These are phyloP conservation scores for Metschnikowia bowlesiae DNA, from an alignment of 805 yeast genomes.

Conservation along the genomic window DNA sequence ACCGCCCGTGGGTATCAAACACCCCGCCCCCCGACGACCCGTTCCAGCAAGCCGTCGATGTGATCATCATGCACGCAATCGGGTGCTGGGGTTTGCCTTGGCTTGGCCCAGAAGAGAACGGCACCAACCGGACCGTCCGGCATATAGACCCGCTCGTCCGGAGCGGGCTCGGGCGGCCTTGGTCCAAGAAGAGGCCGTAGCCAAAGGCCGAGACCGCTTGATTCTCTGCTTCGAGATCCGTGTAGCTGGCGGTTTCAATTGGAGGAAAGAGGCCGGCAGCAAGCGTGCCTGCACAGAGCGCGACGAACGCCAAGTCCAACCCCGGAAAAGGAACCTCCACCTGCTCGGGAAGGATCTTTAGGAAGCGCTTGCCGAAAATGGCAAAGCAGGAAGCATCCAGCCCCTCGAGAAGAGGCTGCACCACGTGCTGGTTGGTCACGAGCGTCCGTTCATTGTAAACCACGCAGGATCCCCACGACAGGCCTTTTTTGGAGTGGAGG, in stretches of 20 bases:
- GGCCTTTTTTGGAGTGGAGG: neutral
- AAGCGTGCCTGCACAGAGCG: conserved; percentile 11
- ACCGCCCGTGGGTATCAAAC: conserved; percentile 18
- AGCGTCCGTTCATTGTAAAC: conserved; percentile 27
- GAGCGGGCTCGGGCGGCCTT: conserved; percentile 23
- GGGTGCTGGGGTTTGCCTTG: neutral
- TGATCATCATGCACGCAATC: conserved; percentile 23
- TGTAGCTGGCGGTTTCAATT: neutral
- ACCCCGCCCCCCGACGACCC: conserved; percentile 51
- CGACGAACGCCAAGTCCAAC: conserved; percentile 38
- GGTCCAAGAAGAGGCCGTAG: conserved; percentile 36
- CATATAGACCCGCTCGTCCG: conserved; percentile 29
- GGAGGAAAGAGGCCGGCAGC: neutral
- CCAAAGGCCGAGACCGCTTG: conserved; percentile 30
- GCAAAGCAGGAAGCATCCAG: conserved; percentile 5
- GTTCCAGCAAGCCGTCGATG: conserved; percentile 46
- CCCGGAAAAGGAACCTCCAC: conserved; percentile 27
- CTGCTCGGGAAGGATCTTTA: conserved; percentile 15
- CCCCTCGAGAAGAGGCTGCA: conserved; percentile 14
- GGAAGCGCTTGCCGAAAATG: neutral
- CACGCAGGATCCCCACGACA: conserved; percentile 43
- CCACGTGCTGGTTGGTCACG: conserved; percentile 42
- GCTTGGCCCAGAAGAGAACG: neutral
- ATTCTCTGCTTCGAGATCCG: conserved; percentile 10
- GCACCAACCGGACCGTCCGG: conserved; percentile 14